Percentiles rank a stretch among this genome's conserved stretches.
phyloP scores from a whole-genome alignment of 1,139 yeast genomes.

The Nadsonia commutata region DNA sequence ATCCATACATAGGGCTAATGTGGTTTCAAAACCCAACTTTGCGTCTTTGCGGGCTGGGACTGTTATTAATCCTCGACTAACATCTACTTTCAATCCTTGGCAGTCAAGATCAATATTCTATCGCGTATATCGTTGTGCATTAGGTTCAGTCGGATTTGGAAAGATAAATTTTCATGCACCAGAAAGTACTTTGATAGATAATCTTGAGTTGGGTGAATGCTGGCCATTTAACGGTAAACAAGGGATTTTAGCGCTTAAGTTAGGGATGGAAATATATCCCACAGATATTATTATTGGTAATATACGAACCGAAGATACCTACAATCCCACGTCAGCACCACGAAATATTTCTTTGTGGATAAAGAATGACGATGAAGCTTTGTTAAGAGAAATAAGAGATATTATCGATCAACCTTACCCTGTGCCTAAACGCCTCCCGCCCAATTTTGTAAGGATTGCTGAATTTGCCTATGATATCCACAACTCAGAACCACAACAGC shows the following conservation, averaged over 20 bases:
- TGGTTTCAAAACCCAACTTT: conserved; percentile 17
- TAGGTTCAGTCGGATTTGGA: conserved; percentile 15
- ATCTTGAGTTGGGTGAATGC: conserved; percentile 19
- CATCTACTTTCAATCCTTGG: conserved; percentile 17
- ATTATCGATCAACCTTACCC: conserved; percentile 6
- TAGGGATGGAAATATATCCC: conserved; percentile 16
- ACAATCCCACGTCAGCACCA: conserved; percentile 20
- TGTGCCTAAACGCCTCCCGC: conserved; percentile 8
- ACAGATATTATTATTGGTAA: conserved; percentile 21
- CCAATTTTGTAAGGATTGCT: conserved; percentile 14
- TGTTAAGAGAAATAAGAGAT: conserved; percentile 8
- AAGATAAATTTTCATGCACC: conserved; percentile 15
- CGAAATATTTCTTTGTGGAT: conserved; percentile 20
- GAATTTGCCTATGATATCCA: conserved; percentile 17
- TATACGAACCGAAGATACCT: conserved; percentile 16
- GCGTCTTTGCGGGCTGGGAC: conserved; percentile 21
- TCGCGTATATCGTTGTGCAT: conserved; percentile 9
- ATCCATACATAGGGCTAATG: conserved; percentile 2
- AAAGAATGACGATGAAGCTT: conserved; percentile 12
- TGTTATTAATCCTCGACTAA: conserved; percentile 15
- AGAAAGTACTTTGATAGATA: conserved; percentile 16
- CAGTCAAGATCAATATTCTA: conserved; percentile 10
- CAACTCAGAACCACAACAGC: conserved; percentile 16
- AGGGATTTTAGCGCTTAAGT: conserved; percentile 19
- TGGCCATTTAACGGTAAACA: conserved; percentile 23